Base-by-base conservation (phyloP, 164 flowering plant species). In the Amborella trichopoda region DNA sequence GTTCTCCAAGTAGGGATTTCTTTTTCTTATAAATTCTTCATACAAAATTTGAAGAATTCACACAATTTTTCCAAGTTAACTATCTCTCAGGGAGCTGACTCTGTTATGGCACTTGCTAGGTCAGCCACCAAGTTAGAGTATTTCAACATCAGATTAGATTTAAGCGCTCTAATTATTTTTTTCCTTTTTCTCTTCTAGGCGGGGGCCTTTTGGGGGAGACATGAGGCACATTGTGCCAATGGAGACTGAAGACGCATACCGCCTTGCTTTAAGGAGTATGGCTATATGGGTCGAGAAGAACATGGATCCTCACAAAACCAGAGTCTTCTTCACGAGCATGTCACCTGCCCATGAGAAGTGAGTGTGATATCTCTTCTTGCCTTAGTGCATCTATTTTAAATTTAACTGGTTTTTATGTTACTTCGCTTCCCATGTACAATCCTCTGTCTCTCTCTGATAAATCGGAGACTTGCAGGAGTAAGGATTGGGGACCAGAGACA, bases 291-390 rank as follows among this genome's bases (percentile, higher is more conserved):
- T 88, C 38, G 63, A 65, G 33, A 52, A 78, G 21, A 74, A 72
- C 8, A 72, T 72, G 13, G 59, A 78, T 72, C 83, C 81, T 33
- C 41, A 46, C 3, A 64, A 55, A 66, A 78, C 76, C 68, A 69
- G 59, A 32, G 76, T 77, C 48, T 88, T 88, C 64, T 93, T 82
- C 54, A 87, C 83, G 28, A 88, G 91, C 41, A 88, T 93, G 99
- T 93, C 99, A 5, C 96, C 99, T 11, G 83, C 95, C 8, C 96
- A 93, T 70, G 76, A 72, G 40, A 70, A 75, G 99, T 91, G 44
- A 62, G 73, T 60, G 17, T 14, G 25, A 17, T 18, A 44, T 16
- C 12, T 33, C 9, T 4, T 2, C 34, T 30, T 30, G 34, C 34
- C 34, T 30, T n/a, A n/a, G 34, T 30, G 34, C 13, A 6, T 30